Conservation (phyloP, 2,329 filamentous ascomycete species). For the Fusarium secorum region DNA sequence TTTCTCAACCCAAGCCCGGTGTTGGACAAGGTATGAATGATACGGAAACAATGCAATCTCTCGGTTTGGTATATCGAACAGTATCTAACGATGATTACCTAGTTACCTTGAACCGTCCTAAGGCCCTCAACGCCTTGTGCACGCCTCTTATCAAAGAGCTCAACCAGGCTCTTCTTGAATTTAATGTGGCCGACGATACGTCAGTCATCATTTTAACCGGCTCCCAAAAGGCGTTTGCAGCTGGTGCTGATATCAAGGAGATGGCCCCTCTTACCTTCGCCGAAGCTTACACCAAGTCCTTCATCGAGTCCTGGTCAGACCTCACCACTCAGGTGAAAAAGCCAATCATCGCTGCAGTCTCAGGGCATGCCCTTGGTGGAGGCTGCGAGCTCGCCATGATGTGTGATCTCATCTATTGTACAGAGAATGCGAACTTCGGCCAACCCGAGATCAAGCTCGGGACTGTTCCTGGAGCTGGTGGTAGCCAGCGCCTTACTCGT, state of each 20-base stretch:
- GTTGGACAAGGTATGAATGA: conserved; percentile 86
- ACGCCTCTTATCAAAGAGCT: conserved; percentile 91
- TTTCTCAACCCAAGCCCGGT: conserved; percentile 84
- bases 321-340: conserved; percentile 88
- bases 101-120: conserved; percentile 91
- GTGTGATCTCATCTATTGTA: conserved; percentile 95
- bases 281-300: conserved; percentile 85
- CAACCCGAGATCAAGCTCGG: conserved; percentile 98
- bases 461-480: conserved; percentile 89
- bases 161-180: conserved; percentile 75
- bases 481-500: conserved; percentile 85
- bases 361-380: conserved; percentile 91
- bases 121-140: conserved; percentile 92
- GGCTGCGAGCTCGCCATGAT: conserved; percentile 98
- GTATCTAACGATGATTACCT: conserved; percentile 48
- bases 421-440: conserved; percentile 84
- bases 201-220: conserved; percentile 87
- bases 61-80: not conserved
- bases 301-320: conserved; percentile 94
- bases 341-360: conserved; percentile 92
- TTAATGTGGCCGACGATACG: conserved; percentile 74
- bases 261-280: conserved; percentile 94
- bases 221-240: conserved; percentile 88
- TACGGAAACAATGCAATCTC: not conserved
- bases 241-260: conserved; percentile 98